These are phyloP conservation scores for Fusarium lyarnte DNA, from an alignment of 2,329 filamentous ascomycete genomes.

Conservation along the genomic window DNA sequence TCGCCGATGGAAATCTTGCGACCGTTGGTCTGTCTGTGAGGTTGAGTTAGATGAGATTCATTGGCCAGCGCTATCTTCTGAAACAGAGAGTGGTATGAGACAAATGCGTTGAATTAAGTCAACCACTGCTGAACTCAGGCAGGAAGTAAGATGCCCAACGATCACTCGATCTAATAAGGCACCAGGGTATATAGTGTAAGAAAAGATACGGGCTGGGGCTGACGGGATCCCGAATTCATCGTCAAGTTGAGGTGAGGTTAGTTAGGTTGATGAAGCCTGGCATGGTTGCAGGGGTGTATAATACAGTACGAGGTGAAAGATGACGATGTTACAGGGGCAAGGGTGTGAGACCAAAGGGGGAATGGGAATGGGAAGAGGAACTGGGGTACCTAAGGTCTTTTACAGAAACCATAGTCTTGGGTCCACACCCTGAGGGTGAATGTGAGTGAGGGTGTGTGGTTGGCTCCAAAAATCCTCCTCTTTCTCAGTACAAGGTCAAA, in stretches of 20 bases:
- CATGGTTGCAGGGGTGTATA: slow-evolving; percentile 12
- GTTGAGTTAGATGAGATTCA: slow-evolving; percentile 36
- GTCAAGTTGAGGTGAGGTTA: neutral
- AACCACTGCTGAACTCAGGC: neutral
- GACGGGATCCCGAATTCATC: neutral
- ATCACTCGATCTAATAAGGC: neutral
- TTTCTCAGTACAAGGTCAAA: neutral
- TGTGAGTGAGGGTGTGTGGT: neutral
- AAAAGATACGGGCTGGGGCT: neutral
- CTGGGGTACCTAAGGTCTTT: slow-evolving; percentile 28
- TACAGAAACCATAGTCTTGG: slow-evolving; percentile 15
- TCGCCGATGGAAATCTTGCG: slow-evolving; percentile 48
- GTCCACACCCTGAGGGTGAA: slow-evolving; percentile 18
- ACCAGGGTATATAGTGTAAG: neutral
- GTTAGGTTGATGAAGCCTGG: slow-evolving; percentile 2
- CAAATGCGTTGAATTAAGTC: neutral
- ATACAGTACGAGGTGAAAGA: slow-evolving; percentile 14
- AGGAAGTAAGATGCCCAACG: neutral
- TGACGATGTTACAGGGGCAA: slow-evolving; percentile 3
- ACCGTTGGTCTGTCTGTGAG: slow-evolving; percentile 44
- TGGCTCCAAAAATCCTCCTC: neutral
- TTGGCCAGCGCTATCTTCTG: neutral
- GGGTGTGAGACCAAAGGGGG: slow-evolving; percentile 11
- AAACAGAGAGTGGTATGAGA: neutral
- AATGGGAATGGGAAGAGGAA: neutral